Evolutionary conservation across 495 filamentous ascomycete genomes (phyloP).

Genomic region (Immersiella caudata): DNA sequence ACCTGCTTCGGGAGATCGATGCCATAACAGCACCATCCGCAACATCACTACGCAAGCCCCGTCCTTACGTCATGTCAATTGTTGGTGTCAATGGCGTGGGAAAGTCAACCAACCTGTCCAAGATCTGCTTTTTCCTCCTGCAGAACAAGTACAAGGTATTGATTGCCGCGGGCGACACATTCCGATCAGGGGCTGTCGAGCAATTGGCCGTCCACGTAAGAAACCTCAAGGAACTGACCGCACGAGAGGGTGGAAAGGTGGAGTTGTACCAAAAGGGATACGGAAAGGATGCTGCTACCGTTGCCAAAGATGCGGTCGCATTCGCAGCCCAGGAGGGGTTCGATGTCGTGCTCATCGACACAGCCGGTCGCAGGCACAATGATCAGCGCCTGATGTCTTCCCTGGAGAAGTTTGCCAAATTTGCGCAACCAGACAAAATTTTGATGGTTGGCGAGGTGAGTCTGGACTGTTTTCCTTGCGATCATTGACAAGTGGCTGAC

Average conservation of each 20-base stretch:
- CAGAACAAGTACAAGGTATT: slow-evolving; percentile 97
- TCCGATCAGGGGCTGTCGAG: slow-evolving; percentile 95
- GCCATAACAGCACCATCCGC: slow-evolving; percentile 66
- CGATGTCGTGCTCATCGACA: slow-evolving; percentile 96
- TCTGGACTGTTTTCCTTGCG: not conserved
- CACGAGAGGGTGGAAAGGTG: slow-evolving; percentile 78
- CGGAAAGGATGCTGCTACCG: slow-evolving; percentile 93
- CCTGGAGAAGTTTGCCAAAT: slow-evolving; percentile 94
- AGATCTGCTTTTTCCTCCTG: slow-evolving; percentile 95
- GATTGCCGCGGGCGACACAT: slow-evolving; percentile 94
- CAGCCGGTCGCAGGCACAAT: slow-evolving; percentile 92
- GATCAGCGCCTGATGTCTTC: slow-evolving; percentile 93
- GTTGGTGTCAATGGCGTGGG: slow-evolving; percentile 98
- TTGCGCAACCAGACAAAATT: slow-evolving; percentile 95
- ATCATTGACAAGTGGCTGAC: slow-evolving; percentile 23
- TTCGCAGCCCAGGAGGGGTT: slow-evolving; percentile 74
- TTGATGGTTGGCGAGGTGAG: slow-evolving; percentile 93
- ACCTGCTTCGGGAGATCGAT: slow-evolving; percentile 91
- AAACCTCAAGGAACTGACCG: slow-evolving; percentile 82
- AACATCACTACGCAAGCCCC: slow-evolving; percentile 56
- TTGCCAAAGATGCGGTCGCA: slow-evolving; percentile 88
- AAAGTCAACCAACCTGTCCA: slow-evolving; percentile 94
- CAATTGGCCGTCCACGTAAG: slow-evolving; percentile 92
- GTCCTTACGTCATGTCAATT: slow-evolving; percentile 95
- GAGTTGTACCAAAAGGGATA: slow-evolving; percentile 97